A percentile compares a stretch with the other conserved stretches of the same genome.
Evolutionary conservation across 148 eudicot genomes (phyloP).

Genomic region (Salicornia ramosissima): DNA sequence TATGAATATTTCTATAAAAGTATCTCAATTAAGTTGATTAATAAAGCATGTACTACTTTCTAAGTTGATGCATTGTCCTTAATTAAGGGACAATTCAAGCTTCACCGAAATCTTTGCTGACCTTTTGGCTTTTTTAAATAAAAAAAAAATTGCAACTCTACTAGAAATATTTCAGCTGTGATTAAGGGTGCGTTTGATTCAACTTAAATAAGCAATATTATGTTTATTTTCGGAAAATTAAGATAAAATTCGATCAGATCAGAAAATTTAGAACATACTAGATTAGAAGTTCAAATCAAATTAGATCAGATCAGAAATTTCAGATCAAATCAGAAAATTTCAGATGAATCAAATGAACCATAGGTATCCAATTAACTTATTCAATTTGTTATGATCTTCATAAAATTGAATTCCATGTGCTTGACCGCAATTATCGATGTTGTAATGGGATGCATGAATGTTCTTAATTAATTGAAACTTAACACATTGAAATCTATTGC

Average conservation of each 20-base stretch:
- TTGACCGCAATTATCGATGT: not conserved
- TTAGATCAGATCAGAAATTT: no score
- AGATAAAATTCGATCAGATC: no score
- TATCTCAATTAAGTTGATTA: not conserved
- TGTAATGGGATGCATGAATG: not conserved
- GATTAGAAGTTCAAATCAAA: no score
- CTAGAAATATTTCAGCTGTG: no score
- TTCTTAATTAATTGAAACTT: not conserved
- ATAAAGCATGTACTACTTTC: conserved; percentile 1
- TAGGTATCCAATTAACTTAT: not conserved
- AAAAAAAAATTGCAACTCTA: no score
- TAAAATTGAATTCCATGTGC: conserved; percentile 13
- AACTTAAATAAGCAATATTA: no score
- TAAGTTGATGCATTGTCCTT: conserved; percentile 16
- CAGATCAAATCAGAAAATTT: no score
- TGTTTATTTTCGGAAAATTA: no score
- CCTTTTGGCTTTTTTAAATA: not conserved
- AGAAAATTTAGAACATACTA: no score
- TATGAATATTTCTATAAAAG: not conserved
- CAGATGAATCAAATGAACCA: no score
- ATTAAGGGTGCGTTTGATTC: no score
- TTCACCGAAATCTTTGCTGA: conserved; percentile 18
- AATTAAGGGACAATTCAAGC: not conserved
- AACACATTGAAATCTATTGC: not conserved
- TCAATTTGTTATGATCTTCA: not conserved